Conservation (phyloP, 805 yeast genomes). For the Myxozyma melibiosi region DNA sequence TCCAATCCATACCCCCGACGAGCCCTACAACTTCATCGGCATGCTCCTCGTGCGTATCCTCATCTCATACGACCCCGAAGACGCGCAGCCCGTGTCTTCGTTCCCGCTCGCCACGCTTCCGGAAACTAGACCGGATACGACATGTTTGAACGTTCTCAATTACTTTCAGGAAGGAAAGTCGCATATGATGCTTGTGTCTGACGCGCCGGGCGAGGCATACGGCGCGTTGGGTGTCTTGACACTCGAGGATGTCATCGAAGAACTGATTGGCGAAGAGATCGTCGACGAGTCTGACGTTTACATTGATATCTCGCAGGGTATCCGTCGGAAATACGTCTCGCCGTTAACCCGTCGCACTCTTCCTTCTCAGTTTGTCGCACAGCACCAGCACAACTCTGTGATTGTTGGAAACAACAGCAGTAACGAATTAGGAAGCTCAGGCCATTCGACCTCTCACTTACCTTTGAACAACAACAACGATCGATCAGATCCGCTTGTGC, state of each 20-base stretch:
- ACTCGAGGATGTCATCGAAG: constrained; percentile 96
- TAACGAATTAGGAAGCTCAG: constrained; percentile 4
- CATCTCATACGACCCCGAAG: constrained; percentile 96
- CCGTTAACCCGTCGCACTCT: constrained; percentile 40
- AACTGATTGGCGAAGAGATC: constrained; percentile 94
- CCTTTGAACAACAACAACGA: constrained; percentile 10
- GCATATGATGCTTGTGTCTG: constrained; percentile 93
- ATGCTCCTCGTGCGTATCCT: constrained; percentile 91
- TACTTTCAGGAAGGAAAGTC: constrained; percentile 98
- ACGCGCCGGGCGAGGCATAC: constrained; percentile 69
- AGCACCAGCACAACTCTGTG: constrained; percentile 13
- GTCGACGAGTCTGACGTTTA: constrained; percentile 95
- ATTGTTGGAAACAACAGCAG: too few relatives aligned
- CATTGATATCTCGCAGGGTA: constrained; percentile 84
- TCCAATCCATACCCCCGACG: constrained; percentile 88
- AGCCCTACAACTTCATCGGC: constrained; percentile 88
- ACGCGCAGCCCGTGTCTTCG: constrained; percentile 84
- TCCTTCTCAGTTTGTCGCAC: constrained; percentile 29
- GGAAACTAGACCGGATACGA: constrained; percentile 87
- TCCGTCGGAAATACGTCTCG: constrained; percentile 55
- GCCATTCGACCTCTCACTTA: constrained; percentile 7
- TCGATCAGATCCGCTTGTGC: constrained; percentile 7
- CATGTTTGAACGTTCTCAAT: constrained; percentile 89
- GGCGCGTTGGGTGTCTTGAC: constrained; percentile 94
- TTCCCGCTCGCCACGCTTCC: constrained; percentile 96